Evolutionary conservation across 1,284 basidiomycete species (phyloP).

Genomic region (Sanghuangporus baumii): DNA sequence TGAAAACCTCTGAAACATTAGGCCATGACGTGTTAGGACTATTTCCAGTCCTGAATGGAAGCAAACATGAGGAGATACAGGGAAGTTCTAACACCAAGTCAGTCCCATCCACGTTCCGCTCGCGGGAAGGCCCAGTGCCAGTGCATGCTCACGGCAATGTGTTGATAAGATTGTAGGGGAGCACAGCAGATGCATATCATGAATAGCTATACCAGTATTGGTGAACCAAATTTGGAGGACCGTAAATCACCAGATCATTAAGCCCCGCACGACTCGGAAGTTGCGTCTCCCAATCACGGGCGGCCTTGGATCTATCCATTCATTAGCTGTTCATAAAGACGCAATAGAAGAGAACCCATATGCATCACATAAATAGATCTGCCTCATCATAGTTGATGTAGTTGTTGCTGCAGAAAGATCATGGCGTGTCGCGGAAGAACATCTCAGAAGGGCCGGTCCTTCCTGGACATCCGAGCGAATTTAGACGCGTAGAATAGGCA

Average conservation of each 20-base stretch:
- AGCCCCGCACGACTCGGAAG: background rate
- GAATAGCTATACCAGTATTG: background rate
- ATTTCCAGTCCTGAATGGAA: background rate
- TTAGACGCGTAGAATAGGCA: no score
- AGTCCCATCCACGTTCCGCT: background rate
- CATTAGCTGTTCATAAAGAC: no score
- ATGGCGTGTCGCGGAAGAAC: no score
- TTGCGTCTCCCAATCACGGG: background rate
- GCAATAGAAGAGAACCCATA: no score
- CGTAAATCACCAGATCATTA: background rate
- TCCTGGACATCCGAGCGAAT: no score
- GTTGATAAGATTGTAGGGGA: conserved; percentile 1
- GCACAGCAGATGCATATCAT: background rate
- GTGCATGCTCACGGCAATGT: background rate
- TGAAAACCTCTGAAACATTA: no score
- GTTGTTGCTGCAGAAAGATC: no score
- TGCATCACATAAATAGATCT: background rate
- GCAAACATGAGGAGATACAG: background rate
- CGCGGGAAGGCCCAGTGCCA: background rate
- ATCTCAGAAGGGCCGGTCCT: no score
- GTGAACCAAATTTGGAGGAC: background rate
- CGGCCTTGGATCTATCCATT: background rate
- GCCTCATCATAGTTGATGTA: background rate
- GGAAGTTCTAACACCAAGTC: background rate
- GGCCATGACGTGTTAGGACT: no score